Base-by-base conservation (phyloP, 441 rosid genomes). In the Aleurites moluccanus region DNA sequence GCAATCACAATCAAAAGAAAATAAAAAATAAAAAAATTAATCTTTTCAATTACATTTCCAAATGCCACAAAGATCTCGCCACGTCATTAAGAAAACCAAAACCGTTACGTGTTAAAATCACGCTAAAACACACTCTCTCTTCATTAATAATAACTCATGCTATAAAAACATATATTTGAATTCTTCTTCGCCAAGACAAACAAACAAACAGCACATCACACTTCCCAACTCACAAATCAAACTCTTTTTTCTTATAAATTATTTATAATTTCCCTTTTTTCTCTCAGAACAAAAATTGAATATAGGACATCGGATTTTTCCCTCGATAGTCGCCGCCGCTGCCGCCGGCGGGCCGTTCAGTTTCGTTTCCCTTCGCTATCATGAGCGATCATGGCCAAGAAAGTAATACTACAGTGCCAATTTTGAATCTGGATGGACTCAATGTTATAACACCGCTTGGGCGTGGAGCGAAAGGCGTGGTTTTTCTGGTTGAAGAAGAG, bases 401-500 rank as follows among this genome's bases (percentile, higher is more conserved):
- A 10, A 38, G 21, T 52, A 52, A 52, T 52, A 13, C 18, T 11
- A 42, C 20, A 47, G 77, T 82, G 74, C 89, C 85, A 4, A 59
- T 40, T 42, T 69, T 92, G 21, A 83, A 82, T 74, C 69, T 89
- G 23, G 75, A 78, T 10, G 72, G 80, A 18, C 65, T 93, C 4
- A 77, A 68, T 57, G 88, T 88, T 25, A 67, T 90, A 14, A 79
- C 88, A 16, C 85, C 90, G 16, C 73, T 91, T 1, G 98, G 98
- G 18, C 88, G 93, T 11, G 96, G 98, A 21, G 98, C 96, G 1
- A 93, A 91, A 69, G 96, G 96, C 45, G 94, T 90, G 20, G 98
- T 90, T 70, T 93, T 93, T 72, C 79, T 88, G 59, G 91, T 87
- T 16, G 66, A 74, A 72, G 84, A 85, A 68, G 74, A 75, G 30